phyloP scores from a whole-genome alignment of 1,284 basidiomycete genomes.

The Malassezia cuniculi region DNA sequence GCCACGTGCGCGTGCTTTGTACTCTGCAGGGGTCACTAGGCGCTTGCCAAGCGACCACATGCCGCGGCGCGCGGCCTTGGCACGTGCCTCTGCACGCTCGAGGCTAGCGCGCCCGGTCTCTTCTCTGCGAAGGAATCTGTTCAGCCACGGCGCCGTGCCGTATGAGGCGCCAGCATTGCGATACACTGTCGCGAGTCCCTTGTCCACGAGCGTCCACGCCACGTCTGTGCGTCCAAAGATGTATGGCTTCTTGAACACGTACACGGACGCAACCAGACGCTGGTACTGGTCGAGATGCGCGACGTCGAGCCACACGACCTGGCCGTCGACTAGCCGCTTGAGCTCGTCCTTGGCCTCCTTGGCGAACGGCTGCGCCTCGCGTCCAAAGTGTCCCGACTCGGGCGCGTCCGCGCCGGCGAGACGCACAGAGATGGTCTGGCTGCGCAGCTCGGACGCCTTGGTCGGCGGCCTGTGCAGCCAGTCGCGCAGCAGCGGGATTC shows the following conservation, averaged over 20 bases:
- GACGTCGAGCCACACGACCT: conserved; percentile 25
- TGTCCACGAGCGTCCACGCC: conserved; percentile 29
- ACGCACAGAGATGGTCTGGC: conserved; percentile 34
- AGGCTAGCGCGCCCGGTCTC: conserved; percentile 1
- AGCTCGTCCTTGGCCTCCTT: conserved; percentile 38
- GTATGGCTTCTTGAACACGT: conserved; percentile 37
- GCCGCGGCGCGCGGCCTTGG: conserved; percentile 7
- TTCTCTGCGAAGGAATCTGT: neutral
- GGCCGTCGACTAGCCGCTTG: conserved; percentile 16
- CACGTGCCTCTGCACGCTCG: conserved; percentile 11
- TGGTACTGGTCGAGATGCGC: conserved; percentile 44
- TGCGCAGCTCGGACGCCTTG: conserved; percentile 10
- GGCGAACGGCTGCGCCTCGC: conserved; percentile 36
- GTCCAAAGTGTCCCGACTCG: conserved; percentile 40
- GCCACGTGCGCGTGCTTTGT: conserved; percentile 5
- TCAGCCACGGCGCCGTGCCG: conserved; percentile 23
- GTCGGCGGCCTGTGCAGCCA: conserved; percentile 17
- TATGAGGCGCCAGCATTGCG: conserved; percentile 34
- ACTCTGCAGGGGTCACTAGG: conserved; percentile 10
- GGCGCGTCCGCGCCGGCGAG: conserved; percentile 42
- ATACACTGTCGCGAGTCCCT: conserved; percentile 40
- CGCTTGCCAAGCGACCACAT: conserved; percentile 9
- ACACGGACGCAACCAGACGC: conserved; percentile 38
- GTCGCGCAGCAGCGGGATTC: conserved; percentile 21
- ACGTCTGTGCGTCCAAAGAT: conserved; percentile 40